Evolutionary conservation across 2,329 filamentous ascomycete species (phyloP).

Genomic region (Xylariaceae sp.): DNA sequence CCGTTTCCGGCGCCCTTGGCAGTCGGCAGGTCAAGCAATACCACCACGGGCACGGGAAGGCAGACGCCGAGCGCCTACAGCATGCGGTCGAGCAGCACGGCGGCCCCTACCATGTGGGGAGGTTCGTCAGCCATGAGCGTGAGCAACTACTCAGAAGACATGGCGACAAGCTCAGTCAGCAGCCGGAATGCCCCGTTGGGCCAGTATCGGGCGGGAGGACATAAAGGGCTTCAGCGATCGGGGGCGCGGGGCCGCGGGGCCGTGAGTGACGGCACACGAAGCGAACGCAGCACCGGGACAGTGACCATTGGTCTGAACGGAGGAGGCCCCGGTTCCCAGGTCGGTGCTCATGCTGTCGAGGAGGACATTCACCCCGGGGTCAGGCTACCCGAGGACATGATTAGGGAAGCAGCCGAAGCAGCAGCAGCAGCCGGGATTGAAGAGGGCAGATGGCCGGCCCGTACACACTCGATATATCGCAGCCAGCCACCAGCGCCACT

Average conservation of each 20-base stretch:
- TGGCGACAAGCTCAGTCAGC: conserved; percentile 18
- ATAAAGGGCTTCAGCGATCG: conserved; percentile 8
- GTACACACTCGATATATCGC: conserved; percentile 19
- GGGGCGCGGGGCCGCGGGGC: conserved; percentile 7
- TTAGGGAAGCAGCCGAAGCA: no score
- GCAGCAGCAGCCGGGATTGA: no score
- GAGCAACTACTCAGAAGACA: conserved; percentile 26
- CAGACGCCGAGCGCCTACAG: conserved; percentile 19
- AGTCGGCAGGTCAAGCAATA: conserved; percentile 13
- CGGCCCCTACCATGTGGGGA: conserved; percentile 25
- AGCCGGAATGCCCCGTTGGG: conserved; percentile 11
- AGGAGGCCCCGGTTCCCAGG: no score
- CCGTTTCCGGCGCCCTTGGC: conserved; percentile 20
- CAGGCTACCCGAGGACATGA: no score
- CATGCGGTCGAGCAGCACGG: conserved; percentile 16
- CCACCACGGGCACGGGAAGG: no score
- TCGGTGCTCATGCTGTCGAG: no score
- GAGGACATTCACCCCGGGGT: no score
- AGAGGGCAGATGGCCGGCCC: conserved; percentile 12
- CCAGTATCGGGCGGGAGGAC: conserved; percentile 2
- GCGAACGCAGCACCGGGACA: conserved; percentile 22
- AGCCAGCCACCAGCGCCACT: conserved; percentile 19
- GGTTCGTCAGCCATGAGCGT: conserved; percentile 26
- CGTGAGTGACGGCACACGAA: conserved; percentile 6
- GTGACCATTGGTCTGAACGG: no score